Conservation (phyloP, 1,284 basidiomycete genomes). For the Melampsora occidentalis region DNA sequence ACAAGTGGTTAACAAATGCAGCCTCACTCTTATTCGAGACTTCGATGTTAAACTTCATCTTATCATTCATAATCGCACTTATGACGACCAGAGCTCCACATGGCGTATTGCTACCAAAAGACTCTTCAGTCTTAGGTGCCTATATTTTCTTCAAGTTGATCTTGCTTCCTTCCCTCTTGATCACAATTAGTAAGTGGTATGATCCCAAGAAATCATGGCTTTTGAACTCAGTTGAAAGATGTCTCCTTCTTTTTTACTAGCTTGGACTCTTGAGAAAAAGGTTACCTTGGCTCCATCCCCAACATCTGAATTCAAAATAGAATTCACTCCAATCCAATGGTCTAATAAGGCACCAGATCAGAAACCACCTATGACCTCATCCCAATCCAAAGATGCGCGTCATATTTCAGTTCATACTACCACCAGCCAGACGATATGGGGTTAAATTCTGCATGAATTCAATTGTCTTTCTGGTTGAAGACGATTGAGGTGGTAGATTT, state of each 20-base stretch:
- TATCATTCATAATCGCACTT: background rate
- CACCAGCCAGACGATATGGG: too few species aligned
- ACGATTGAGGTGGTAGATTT: too few species aligned
- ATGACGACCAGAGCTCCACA: background rate
- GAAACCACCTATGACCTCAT: too few species aligned
- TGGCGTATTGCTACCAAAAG: background rate
- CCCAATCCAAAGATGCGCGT: too few species aligned
- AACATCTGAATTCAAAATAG: background rate
- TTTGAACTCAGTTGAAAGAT: too few species aligned
- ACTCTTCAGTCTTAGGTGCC: background rate
- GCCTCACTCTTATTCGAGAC: background rate
- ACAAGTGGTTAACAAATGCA: background rate
- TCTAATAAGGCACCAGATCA: background rate
- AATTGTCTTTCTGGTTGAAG: too few species aligned
- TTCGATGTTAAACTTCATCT: background rate
- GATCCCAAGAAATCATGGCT: too few species aligned
- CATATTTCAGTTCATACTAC: too few species aligned
- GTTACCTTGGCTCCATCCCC: background rate
- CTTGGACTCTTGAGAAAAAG: conserved; percentile 2
- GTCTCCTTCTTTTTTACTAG: background rate
- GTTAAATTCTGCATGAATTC: too few species aligned
- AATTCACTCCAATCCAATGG: background rate
- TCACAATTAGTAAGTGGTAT: background rate
- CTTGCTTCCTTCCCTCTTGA: background rate
- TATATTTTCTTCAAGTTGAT: background rate